Evolutionary conservation across 345 rosid species (phyloP).

Genomic region (Eucalyptus grandis): DNA sequence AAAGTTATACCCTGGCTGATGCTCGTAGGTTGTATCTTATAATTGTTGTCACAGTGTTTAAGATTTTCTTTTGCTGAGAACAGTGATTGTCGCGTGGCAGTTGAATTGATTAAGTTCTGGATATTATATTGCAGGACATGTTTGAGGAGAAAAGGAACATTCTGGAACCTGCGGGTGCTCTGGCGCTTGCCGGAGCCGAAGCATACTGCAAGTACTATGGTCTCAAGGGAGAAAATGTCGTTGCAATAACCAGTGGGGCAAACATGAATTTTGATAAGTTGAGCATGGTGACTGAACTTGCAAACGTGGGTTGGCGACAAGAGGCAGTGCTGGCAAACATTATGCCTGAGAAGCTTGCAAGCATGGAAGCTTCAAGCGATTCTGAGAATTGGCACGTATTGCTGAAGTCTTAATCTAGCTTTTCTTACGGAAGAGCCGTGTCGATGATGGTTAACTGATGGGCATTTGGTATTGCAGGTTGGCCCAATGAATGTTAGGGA

Average conservation of each 20-base stretch:
- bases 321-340: conserved; percentile 86
- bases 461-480: conserved; percentile 43
- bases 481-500: conserved; percentile 75
- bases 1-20: background rate
- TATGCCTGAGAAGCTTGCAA: conserved; percentile 42
- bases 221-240: conserved; percentile 63
- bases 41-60: background rate
- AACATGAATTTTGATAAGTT: conserved; percentile 94
- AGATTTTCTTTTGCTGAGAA: background rate
- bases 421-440: background rate
- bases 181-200: conserved; percentile 95
- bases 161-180: conserved; percentile 97
- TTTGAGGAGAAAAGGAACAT: conserved; percentile 94
- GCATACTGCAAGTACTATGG: conserved; percentile 92
- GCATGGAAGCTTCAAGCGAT: conserved; percentile 78
- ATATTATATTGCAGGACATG: conserved; percentile 57
- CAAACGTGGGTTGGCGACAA: conserved; percentile 88
- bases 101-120: background rate
- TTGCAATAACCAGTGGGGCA: conserved; percentile 91
- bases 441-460: background rate
- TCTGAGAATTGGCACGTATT: conserved; percentile 62
- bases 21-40: background rate
- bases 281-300: conserved; percentile 90
- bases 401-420: background rate
- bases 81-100: background rate